Conservation (phyloP, 176 grass and related monocot species). For the Triticum timopheevii region DNA sequence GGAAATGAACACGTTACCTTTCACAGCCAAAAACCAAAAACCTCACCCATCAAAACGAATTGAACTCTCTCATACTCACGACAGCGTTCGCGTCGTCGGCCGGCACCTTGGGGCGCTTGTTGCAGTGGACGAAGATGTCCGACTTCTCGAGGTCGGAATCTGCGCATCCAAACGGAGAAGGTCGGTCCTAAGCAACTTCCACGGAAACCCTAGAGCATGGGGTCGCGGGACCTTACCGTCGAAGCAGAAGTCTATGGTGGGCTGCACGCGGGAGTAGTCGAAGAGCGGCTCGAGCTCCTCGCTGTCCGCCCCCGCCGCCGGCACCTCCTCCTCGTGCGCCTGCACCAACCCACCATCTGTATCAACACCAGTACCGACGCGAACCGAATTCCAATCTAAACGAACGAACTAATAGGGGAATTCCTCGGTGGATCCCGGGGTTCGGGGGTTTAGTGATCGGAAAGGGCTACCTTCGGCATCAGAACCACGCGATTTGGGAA, state of each 20-base stretch:
- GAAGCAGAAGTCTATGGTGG: slow-evolving; percentile 54
- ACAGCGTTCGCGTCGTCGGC: neutral
- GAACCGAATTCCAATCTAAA: neutral
- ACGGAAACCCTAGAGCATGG: slow-evolving; percentile 8
- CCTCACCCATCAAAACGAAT: neutral
- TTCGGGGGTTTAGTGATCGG: neutral
- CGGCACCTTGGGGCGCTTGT: slow-evolving; percentile 50
- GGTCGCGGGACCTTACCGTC: slow-evolving; percentile 47
- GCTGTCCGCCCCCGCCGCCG: neutral
- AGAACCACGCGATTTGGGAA: slow-evolving; percentile 11
- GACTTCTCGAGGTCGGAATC: slow-evolving; percentile 69
- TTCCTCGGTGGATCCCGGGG: neutral
- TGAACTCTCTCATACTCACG: slow-evolving; percentile 26
- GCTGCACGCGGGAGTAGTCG: slow-evolving; percentile 79
- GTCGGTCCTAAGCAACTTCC: neutral
- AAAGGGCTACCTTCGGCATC: slow-evolving; percentile 30
- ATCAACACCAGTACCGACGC: neutral
- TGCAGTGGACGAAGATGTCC: slow-evolving; percentile 59
- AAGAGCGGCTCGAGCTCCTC: slow-evolving; percentile 96
- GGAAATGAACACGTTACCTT: slow-evolving; percentile 4
- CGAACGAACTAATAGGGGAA: neutral
- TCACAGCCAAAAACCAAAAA: neutral
- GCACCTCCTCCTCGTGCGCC: slow-evolving; percentile 20
- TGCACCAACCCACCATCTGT: neutral
- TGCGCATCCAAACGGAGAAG: slow-evolving; percentile 23